These are phyloP conservation scores for Marasmius oreades DNA, from an alignment of 1,284 basidiomycete species.

Conservation along the genomic window DNA sequence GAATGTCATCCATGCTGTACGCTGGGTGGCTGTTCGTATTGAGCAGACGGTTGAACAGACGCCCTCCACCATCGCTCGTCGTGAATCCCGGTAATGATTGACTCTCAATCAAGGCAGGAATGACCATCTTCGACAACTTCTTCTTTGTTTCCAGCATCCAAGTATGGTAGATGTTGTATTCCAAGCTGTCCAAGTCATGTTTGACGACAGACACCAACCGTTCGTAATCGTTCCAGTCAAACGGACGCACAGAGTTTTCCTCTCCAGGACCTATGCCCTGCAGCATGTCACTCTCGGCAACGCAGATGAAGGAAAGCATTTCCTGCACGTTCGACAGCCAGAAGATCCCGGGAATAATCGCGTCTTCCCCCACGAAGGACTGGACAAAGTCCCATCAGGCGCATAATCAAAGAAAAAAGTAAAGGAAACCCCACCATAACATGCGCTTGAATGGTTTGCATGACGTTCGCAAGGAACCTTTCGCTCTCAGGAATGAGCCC, in stretches of 20 bases:
- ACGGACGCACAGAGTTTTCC: conserved; percentile 85
- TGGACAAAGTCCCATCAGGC: conserved; percentile 24
- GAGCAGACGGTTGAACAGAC: conserved; percentile 91
- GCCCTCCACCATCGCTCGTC: conserved; percentile 89
- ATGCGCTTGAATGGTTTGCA: conserved; percentile 97
- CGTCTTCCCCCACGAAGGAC: conserved; percentile 92
- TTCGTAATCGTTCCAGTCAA: conserved; percentile 98
- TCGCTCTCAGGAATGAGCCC: conserved; percentile 97
- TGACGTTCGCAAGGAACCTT: conserved; percentile 96
- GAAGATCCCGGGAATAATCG: conserved; percentile 95
- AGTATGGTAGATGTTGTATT: conserved; percentile 99
- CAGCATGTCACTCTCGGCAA: conserved; percentile 97
- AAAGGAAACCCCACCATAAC: conserved; percentile 81
- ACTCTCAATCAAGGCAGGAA: conserved; percentile 96
- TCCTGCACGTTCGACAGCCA: conserved; percentile 99
- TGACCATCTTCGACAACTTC: conserved; percentile 95
- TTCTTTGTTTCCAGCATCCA: conserved; percentile 99
- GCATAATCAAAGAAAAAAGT: not conserved
- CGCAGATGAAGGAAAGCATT: conserved; percentile 97
- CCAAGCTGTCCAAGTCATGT: conserved; percentile 96
- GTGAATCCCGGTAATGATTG: conserved; percentile 98
- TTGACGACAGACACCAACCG: conserved; percentile 96
- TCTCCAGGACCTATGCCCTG: conserved; percentile 98
- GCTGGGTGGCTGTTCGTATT: conserved; percentile 84
- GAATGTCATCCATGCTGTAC: conserved; percentile 98